Percentiles rank a stretch among this genome's conserved stretches.
phyloP scores from a whole-genome alignment of 768 basidiomycete genomes.

The Naganishia kalamii region DNA sequence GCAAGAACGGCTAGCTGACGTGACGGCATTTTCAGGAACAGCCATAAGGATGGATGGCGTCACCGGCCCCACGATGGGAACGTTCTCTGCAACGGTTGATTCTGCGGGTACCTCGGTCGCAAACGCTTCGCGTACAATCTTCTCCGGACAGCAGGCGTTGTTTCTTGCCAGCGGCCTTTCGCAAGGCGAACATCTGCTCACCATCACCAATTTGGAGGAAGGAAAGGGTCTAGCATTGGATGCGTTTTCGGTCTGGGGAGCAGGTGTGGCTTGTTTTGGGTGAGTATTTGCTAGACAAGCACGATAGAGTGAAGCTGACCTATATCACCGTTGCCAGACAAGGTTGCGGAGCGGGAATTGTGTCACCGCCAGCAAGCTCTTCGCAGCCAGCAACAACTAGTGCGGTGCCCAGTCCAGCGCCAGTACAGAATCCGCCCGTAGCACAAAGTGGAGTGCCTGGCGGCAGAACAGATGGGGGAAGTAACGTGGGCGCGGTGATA shows the following conservation, averaged over 20 bases:
- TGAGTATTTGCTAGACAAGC: neutral
- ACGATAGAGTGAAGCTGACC: neutral
- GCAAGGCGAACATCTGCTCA: slow-evolving; percentile 6
- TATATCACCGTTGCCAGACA: neutral
- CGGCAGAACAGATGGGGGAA: neutral
- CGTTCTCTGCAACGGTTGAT: slow-evolving; percentile 2
- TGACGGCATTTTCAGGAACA: neutral
- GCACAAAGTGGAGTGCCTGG: slow-evolving; percentile 4
- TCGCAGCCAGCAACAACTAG: neutral
- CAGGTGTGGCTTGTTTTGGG: slow-evolving; percentile 17
- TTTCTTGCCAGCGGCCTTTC: neutral
- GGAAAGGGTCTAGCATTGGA: slow-evolving; percentile 14
- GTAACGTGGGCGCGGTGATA: neutral
- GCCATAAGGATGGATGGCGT: neutral
- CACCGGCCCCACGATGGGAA: neutral
- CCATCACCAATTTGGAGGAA: slow-evolving; percentile 10
- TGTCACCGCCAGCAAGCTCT: neutral
- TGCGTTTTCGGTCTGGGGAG: slow-evolving; percentile 7
- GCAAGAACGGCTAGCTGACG: neutral
- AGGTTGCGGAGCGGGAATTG: slow-evolving; percentile 3
- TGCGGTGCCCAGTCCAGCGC: neutral
- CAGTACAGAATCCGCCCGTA: neutral
- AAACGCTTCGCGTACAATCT: neutral
- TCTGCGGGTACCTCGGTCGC: neutral
- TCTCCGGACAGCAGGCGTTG: slow-evolving; percentile 2